Conservation (phyloP, 257 asterid species). For the Scutellaria galericulata region DNA sequence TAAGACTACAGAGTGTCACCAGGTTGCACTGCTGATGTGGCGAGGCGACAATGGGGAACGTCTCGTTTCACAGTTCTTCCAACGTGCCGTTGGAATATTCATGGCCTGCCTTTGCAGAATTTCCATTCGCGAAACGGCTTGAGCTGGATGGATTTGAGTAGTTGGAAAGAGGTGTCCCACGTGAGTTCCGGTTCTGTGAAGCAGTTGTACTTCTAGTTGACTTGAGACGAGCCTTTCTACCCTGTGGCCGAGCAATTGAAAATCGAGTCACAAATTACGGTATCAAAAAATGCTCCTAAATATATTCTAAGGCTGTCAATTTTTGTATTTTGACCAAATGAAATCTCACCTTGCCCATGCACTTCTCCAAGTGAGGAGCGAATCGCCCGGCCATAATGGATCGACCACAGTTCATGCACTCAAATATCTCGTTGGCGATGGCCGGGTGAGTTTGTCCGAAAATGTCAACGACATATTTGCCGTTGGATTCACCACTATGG, state of each 20-base stretch:
- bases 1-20: not conserved
- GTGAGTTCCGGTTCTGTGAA: slow-evolving; percentile 70
- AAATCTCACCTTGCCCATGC: slow-evolving; percentile 96
- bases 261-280: not conserved
- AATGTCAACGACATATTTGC: slow-evolving; percentile 87
- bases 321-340: not conserved
- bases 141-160: slow-evolving; percentile 51
- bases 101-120: slow-evolving; percentile 55
- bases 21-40: too few species aligned
- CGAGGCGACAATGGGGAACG: not conserved
- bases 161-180: slow-evolving; percentile 58
- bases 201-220: slow-evolving; percentile 84
- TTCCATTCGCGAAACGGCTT: slow-evolving; percentile 60
- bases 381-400: slow-evolving; percentile 84
- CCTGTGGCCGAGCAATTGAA: slow-evolving; percentile 50
- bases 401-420: slow-evolving; percentile 93
- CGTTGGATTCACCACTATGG: slow-evolving; percentile 71
- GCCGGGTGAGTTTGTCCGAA: slow-evolving; percentile 96
- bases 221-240: slow-evolving; percentile 93
- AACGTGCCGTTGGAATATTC: slow-evolving; percentile 59
- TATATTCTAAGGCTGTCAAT: too few species aligned
- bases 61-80: slow-evolving; percentile 48
- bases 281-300: not conserved
- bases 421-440: slow-evolving; percentile 77
- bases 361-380: slow-evolving; percentile 98